These are phyloP conservation scores for Solanum pennellii DNA, from an alignment of 257 asterid genomes.

Conservation along the genomic window DNA sequence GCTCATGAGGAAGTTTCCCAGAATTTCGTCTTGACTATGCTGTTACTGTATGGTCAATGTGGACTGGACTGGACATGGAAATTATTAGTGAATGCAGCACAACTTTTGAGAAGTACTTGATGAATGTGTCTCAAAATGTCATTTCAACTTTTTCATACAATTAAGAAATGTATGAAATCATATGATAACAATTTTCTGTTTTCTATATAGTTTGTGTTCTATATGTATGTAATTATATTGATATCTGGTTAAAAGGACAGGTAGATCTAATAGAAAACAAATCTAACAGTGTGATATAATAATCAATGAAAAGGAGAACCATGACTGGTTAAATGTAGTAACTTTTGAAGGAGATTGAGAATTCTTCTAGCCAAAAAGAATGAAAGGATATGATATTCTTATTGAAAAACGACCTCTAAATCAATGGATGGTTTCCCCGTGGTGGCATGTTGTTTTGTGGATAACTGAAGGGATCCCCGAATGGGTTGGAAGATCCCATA, in stretches of 20 bases:
- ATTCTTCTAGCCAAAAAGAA: not conserved
- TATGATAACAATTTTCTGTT: not conserved
- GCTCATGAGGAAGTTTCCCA: not conserved
- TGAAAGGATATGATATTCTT: not conserved
- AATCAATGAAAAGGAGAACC: not conserved
- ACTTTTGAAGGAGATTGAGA: not conserved
- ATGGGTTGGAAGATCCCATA: constrained; percentile 44
- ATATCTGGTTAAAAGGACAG: not conserved
- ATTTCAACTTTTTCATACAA: not conserved
- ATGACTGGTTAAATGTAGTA: not conserved
- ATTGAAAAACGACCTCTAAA: constrained; percentile 14
- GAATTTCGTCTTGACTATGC: not conserved
- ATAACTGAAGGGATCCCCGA: constrained; percentile 47
- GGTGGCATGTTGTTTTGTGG: constrained; percentile 34
- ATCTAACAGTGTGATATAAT: not conserved
- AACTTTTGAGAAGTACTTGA: not conserved
- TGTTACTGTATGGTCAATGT: not conserved
- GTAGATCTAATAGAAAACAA: not conserved
- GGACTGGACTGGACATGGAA: not conserved
- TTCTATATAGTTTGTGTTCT: not conserved
- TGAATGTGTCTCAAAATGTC: not conserved
- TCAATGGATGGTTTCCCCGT: constrained; percentile 32
- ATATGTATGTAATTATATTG: not conserved
- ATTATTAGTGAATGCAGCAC: not conserved
- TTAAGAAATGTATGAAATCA: not conserved